Conservation (phyloP, 2,329 filamentous ascomycete genomes). For the Arthrobotrys megalospora region DNA sequence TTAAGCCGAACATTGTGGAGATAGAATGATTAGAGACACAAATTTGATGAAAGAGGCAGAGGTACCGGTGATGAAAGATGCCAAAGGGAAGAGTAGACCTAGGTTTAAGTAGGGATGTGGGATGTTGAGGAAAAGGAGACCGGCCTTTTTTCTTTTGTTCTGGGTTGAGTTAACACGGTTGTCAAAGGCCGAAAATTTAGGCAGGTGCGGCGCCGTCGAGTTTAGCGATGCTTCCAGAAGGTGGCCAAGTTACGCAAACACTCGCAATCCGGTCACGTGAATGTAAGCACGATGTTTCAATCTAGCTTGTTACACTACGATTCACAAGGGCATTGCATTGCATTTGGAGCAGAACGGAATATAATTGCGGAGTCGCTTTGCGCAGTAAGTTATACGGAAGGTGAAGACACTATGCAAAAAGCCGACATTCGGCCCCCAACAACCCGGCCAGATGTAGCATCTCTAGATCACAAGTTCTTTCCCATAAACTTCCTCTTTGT, state of each 20-base stretch:
- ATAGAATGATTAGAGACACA: conserved; percentile 6
- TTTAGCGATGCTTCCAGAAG: conserved; percentile 61
- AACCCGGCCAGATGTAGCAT: not conserved
- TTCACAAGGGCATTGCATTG: not conserved
- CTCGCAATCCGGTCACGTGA: conserved; percentile 45
- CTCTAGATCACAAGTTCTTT: conserved; percentile 78
- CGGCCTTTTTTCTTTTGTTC: conserved; percentile 11
- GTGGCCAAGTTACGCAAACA: conserved; percentile 52
- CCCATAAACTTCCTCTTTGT: conserved; percentile 99
- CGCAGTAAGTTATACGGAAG: not conserved
- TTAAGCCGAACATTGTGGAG: conserved; percentile 58
- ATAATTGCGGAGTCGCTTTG: conserved; percentile 11
- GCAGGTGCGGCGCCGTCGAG: conserved; percentile 44
- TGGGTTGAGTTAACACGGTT: conserved; percentile 59
- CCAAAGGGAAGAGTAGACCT: conserved; percentile 18
- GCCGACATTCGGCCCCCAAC: not conserved
- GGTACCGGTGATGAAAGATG: conserved; percentile 4
- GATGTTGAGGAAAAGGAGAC: conserved; percentile 48
- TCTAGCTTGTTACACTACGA: not conserved
- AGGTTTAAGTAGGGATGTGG: conserved; percentile 36
- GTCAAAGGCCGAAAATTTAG: conserved; percentile 59
- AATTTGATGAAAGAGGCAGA: conserved; percentile 5
- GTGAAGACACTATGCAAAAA: not conserved
- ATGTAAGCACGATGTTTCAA: not conserved
- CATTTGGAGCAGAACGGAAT: not conserved